phyloP scores from a whole-genome alignment of 139 green algal species.

The Chlorella sp. region DNA sequence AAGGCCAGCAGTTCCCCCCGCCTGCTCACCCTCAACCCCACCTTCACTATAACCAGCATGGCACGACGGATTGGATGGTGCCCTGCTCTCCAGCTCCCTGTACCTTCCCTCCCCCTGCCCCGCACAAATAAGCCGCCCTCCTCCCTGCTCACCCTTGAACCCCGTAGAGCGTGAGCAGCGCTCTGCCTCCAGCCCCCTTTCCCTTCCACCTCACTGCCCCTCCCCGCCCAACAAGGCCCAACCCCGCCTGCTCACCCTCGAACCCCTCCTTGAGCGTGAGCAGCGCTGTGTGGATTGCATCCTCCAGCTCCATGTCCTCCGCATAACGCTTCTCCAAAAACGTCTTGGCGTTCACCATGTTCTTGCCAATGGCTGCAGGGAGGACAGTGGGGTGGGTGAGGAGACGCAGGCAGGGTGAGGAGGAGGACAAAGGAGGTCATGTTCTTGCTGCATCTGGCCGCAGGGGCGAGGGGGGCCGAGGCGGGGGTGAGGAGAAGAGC shows the following conservation, averaged over 20 bases:
- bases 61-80: too few species aligned
- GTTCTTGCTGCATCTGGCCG: background rate
- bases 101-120: too few species aligned
- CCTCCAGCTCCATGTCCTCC: conserved; percentile 98
- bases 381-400: background rate
- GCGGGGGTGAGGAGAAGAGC: too few species aligned
- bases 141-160: too few species aligned
- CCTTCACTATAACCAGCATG: too few species aligned
- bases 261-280: conserved; percentile 99
- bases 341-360: conserved; percentile 96
- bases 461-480: too few species aligned
- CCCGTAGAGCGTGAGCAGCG: background rate
- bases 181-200: background rate
- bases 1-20: too few species aligned
- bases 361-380: conserved; percentile 95
- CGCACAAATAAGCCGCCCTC: too few species aligned
- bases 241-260: conserved; percentile 79
- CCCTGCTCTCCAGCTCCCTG: too few species aligned
- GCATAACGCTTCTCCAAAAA: conserved; percentile 96
- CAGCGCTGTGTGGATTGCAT: conserved; percentile 98
- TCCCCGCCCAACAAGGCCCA: background rate
- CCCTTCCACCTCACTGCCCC: background rate
- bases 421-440: background rate
- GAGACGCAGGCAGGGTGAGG: background rate
- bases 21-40: background rate